These are phyloP conservation scores for Vitis rotundifolia DNA, from an alignment of 164 flowering plant genomes.

Conservation along the genomic window DNA sequence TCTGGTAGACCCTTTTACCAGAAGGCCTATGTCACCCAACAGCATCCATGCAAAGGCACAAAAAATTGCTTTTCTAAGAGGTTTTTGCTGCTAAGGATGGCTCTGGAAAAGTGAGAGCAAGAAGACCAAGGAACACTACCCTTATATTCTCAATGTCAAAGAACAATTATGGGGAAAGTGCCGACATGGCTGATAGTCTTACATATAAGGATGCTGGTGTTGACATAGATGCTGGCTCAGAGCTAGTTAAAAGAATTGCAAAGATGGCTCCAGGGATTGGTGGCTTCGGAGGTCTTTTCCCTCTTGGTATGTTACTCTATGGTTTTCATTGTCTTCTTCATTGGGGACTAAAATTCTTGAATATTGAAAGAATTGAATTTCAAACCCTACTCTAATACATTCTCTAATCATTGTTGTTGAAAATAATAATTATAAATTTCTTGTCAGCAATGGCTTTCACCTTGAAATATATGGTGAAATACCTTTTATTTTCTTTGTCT, in stretches of 20 bases:
- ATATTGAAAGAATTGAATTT: too few relatives aligned
- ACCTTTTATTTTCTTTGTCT: too few relatives aligned
- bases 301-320: constrained; percentile 51
- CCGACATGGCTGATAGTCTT: constrained; percentile 29
- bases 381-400: too few relatives aligned
- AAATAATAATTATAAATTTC: too few relatives aligned
- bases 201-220: constrained; percentile 94
- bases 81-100: constrained; percentile 2
- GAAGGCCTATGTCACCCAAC: constrained; percentile 1
- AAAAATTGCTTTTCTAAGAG: constrained; percentile 1
- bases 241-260: constrained; percentile 82
- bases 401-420: too few relatives aligned
- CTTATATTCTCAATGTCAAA: constrained; percentile 13
- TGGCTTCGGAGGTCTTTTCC: constrained; percentile 93
- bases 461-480: too few relatives aligned
- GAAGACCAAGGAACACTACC: background rate
- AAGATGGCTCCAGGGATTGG: constrained; percentile 97
- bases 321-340: background rate
- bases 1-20: background rate
- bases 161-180: constrained; percentile 1
- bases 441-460: too few relatives aligned
- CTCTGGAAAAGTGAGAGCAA: constrained; percentile 3
- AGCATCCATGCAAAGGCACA: constrained; percentile 1
- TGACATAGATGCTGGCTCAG: constrained; percentile 94
- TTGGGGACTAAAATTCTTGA: too few relatives aligned